Base-by-base conservation (phyloP, 208 protist species). In the Acanthamoeba divionensis region DNA sequence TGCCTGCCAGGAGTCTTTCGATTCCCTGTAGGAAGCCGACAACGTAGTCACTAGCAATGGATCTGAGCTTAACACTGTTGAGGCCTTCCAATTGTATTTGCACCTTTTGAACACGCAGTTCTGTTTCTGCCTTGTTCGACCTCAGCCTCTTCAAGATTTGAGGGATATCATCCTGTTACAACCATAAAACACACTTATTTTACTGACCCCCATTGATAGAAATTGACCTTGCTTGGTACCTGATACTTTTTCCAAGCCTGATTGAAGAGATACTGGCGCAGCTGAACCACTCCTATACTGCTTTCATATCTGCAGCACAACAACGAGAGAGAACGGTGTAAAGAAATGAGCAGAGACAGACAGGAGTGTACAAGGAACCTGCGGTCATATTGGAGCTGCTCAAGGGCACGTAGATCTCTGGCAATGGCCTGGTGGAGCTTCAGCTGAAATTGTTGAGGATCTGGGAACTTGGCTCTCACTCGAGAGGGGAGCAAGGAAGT, bases 361-460 rank as follows among this genome's bases (percentile, higher is more conserved):
- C n/a, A n/a, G n/a, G n/a, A n/a, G 47, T 62, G 82, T 0, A 60
- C 66, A 41, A 44, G 62, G 7, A 44, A 57, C 41, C 92, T 54
- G 21, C 90, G 86, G 69, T 94, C 92, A 29, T 92, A 94, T 79
- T 93, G 91, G 0, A 94, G 54, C 44, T 88, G 71, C 60, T 94
- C 92, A 0, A 94, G 63, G 7, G 57, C 36, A 1, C 62, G 44
- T 0, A 89, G 9, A 65, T 94, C 92, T 10, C 57, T 38, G 1
- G 91, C 45, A 45, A 26, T 0, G 67, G 79, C 52, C 89, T 91
- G 57, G 10, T 52, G 60, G 33, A 92, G 47, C 66, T 93, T 92
- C 33, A 48, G 12, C 33, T 82, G 55, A 6, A 90, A 89, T 45
- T 75, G 63, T 26, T 38, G 29, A 60, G 89, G 75, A 24, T 91